Conservation (phyloP, 2,329 filamentous ascomycete species). For the Erysiphe neolycopersici region DNA sequence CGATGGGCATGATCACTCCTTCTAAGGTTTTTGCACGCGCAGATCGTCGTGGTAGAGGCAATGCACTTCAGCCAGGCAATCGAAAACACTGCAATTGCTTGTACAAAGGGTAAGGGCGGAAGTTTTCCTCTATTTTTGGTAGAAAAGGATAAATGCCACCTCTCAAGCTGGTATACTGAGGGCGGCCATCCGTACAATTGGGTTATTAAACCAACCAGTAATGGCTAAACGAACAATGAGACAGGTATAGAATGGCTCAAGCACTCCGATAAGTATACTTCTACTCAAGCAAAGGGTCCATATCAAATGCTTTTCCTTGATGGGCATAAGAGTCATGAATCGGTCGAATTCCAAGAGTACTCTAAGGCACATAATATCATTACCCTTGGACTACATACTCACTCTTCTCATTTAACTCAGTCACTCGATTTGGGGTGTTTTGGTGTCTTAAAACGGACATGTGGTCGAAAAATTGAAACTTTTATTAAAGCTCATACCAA, state of each 20-base stretch:
- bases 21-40: slow-evolving; percentile 3
- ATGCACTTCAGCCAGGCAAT: not conserved
- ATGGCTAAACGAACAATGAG: slow-evolving; percentile 15
- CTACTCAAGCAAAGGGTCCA: slow-evolving; percentile 1
- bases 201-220: slow-evolving; percentile 11
- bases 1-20: slow-evolving; percentile 5
- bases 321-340: slow-evolving; percentile 9
- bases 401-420: not conserved
- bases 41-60: slow-evolving; percentile 2
- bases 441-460: slow-evolving; percentile 12
- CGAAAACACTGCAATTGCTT: slow-evolving; percentile 3
- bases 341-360: not conserved
- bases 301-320: slow-evolving; percentile 3
- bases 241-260: slow-evolving; percentile 14
- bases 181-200: slow-evolving; percentile 8
- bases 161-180: not conserved
- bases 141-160: slow-evolving; percentile 3
- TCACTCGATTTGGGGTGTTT: slow-evolving; percentile 10
- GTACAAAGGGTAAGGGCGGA: slow-evolving; percentile 4
- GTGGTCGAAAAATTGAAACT: not conserved
- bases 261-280: slow-evolving; percentile 6
- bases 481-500: slow-evolving; percentile 1
- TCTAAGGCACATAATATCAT: not conserved
- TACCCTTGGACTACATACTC: not conserved
- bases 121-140: slow-evolving; percentile 7